Base-by-base conservation (phyloP, 2,329 filamentous ascomycete genomes). In the Aspergillus sp. region DNA sequence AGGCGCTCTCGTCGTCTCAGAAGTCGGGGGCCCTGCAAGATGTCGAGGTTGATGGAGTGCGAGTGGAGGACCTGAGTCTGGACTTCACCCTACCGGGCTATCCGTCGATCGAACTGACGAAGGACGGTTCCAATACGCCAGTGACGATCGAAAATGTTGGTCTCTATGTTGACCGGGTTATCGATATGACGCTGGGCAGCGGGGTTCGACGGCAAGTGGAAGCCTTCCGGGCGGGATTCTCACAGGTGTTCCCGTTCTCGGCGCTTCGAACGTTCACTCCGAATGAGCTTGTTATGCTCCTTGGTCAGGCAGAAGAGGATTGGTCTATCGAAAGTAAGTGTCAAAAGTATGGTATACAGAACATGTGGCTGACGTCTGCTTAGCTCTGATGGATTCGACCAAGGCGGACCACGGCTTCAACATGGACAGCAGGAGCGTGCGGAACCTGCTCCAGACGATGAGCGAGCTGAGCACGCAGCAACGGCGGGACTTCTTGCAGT, bases 381-480 rank as follows among this genome's bases (percentile, higher is more conserved):
- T 48, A 91, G 85, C 91, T 38, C 75, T 98, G 25, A 93, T 93
- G 75, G 91, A 98, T 54, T 95, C 89, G 1, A 89, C 98, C 66
- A 98, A 98, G 66, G 91, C 91, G 16, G 91, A 98, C 49, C 91
- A 98, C 55, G 91, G 91, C 6, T 98, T 85, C 68, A 98, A 96
- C 49, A 91, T 98, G 75, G 91, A 98, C 56, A 96, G 89, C 69
- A 84, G 81, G 65, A 95, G 83, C 52, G 86, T 98, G 29, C 86
- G 81, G 50, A 96, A 98, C 50, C 60, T 98, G 44, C 71, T 98
- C 12, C 86, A 95, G 51, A 81, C 81, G 7, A 96, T 98, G 91
- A 95, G 86, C 56, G 82, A 93, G 54, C 72, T 95, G 33, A 74
- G 73, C 5, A 62, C 72, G 2, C 61, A 77, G 27, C 76, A 93